Base-by-base conservation (phyloP, 1,139 yeast genomes). In the Scheffersomyces stambukii region DNA sequence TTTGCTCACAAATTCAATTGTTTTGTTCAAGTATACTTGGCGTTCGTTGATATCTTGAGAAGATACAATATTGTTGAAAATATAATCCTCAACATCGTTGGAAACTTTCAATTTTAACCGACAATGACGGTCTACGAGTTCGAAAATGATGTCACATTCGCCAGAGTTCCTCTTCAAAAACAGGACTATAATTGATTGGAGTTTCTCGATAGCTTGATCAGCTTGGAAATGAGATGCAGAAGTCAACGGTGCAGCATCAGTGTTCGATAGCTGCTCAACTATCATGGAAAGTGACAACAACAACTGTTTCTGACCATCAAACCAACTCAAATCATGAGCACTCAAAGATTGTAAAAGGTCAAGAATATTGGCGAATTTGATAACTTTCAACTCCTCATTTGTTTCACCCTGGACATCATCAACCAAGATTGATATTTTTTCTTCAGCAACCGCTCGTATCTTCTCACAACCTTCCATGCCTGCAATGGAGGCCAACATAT, bases 171-270 rank as follows among this genome's bases (percentile, higher is more conserved):
- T 43, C 16, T 55, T 52, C 46, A 83, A 56, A 43, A 57, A 77
- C 1, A 50, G 43, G 4, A 81, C 72, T 37, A 78, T 70, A 2
- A 82, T 49, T 0, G 38, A 33, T 48, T 83, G 93, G 22, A 84
- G 64, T 28, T 70, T 78, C 14, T 69, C 70, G 21, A 82, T 60
- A 0, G 93, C 77, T 46, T 82, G 91, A 30, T 75, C 82, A n/a
- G 83, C 68, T 48, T 81, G 86, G 49, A 86, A 72, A 37, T 77
- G 85, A 13, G 77, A 60, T 2, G 81, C 66, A 0, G 89, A 78
- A 1, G 76, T 68, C 30, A 75, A 57, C 2, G 75, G 55, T 18
- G 20, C 9, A 4, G 20, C 9, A 2, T 75, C 61, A 0, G 54
- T 42, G 3, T 57, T 50, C 2, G 61, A 52, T 10, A 80, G 67